phyloP scores from a whole-genome alignment of 768 basidiomycete species.

The Tricholoma bakamatsutake region DNA sequence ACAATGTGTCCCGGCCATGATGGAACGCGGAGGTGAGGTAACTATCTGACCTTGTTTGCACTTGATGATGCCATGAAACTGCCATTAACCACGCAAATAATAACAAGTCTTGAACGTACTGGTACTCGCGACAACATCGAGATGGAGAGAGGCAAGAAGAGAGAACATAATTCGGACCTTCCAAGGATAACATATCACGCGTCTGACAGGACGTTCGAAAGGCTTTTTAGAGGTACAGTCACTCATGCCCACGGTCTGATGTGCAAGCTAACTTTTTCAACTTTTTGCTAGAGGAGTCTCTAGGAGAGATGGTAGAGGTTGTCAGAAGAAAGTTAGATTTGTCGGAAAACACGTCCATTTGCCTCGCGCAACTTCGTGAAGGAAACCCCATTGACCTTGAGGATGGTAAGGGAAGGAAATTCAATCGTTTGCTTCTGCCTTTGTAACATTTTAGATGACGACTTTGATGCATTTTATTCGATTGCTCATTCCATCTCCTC shows the following conservation, averaged over 20 bases:
- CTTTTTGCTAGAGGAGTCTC: constrained; percentile 45
- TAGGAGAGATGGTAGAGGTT: constrained; percentile 50
- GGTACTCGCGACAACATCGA: constrained; percentile 11
- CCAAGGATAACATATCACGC: constrained; percentile 43
- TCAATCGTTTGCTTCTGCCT: constrained; percentile 1
- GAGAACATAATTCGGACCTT: constrained; percentile 34
- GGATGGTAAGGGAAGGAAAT: constrained; percentile 46
- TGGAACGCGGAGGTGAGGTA: neutral
- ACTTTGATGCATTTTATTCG: constrained; percentile 67
- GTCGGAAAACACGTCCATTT: constrained; percentile 25
- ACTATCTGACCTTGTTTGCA: constrained; percentile 10
- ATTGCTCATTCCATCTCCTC: constrained; percentile 31
- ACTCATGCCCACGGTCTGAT: neutral
- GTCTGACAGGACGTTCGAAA: constrained; percentile 40
- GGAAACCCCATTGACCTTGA: constrained; percentile 60
- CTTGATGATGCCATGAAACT: constrained; percentile 5
- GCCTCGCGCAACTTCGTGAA: constrained; percentile 48
- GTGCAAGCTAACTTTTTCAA: neutral
- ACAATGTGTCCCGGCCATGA: constrained; percentile 40
- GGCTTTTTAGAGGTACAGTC: constrained; percentile 45
- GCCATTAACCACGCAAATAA: neutral
- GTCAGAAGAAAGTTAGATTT: constrained; percentile 61
- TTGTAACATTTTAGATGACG: constrained; percentile 50
- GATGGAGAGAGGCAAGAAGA: constrained; percentile 37
- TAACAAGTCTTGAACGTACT: neutral